A percentile compares a stretch with the other conserved stretches of the same genome.
phyloP scores from a whole-genome alignment of 495 filamentous ascomycete species.

The Annulohypoxylon bovei region DNA sequence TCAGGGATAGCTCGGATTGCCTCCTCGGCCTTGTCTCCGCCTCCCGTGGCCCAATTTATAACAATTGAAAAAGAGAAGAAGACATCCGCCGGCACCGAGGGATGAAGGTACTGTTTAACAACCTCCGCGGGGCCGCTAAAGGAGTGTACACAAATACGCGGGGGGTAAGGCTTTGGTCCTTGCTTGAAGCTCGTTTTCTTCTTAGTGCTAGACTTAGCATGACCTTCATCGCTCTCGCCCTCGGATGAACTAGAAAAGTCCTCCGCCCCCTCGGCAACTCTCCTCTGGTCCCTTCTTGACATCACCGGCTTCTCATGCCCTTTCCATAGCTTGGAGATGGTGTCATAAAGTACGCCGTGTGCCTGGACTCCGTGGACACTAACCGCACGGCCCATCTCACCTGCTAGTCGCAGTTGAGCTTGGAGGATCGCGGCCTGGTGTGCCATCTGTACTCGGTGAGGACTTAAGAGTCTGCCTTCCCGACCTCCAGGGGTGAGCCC shows the following conservation, averaged over 20 bases:
- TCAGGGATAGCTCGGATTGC: slow-evolving; percentile 81
- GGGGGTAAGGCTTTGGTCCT: slow-evolving; percentile 73
- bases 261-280: slow-evolving; percentile 55
- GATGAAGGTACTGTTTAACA: slow-evolving; percentile 79
- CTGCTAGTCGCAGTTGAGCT: slow-evolving; percentile 87
- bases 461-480: slow-evolving; percentile 79
- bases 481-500: slow-evolving; percentile 79
- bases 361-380: slow-evolving; percentile 93
- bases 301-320: slow-evolving; percentile 78
- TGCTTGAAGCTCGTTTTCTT: slow-evolving; percentile 10
- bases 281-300: slow-evolving; percentile 68
- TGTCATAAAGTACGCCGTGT: slow-evolving; percentile 83
- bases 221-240: slow-evolving; percentile 48
- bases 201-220: slow-evolving; percentile 18
- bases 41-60: slow-evolving; percentile 75
- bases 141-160: slow-evolving; percentile 92
- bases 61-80: slow-evolving; percentile 89
- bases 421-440: slow-evolving; percentile 82
- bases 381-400: slow-evolving; percentile 80
- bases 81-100: slow-evolving; percentile 76
- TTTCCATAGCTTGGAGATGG: slow-evolving; percentile 79
- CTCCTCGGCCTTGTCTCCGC: slow-evolving; percentile 60
- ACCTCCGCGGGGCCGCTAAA: slow-evolving; percentile 84
- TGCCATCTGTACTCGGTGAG: slow-evolving; percentile 75
- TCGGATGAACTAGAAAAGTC: slow-evolving; percentile 59